Percentiles rank a stretch among this genome's conserved stretches.
These are phyloP conservation scores for Mycena belliarum DNA, from an alignment of 768 basidiomycete genomes.

Conservation along the genomic window DNA sequence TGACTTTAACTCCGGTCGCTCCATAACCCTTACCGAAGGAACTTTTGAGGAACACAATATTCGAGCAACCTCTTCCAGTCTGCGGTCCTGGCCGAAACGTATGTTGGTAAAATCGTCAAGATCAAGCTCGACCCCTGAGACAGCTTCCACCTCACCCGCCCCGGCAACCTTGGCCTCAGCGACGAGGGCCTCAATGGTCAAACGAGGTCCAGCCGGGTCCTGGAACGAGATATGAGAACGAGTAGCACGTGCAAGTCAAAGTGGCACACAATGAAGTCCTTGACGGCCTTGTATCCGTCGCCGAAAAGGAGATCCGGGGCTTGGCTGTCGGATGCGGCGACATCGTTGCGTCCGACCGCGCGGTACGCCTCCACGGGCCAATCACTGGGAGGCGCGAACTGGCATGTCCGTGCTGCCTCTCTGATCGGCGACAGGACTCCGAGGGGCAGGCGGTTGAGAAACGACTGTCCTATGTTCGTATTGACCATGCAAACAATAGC, in stretches of 20 bases:
- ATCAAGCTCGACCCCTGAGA: conserved; percentile 73
- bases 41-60: conserved; percentile 83
- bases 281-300: conserved; percentile 57
- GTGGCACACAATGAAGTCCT: conserved; percentile 55
- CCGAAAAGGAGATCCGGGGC: conserved; percentile 45
- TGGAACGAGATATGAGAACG: conserved; percentile 28
- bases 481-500: conserved; percentile 59
- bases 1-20: conserved; percentile 72
- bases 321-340: conserved; percentile 62
- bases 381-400: conserved; percentile 54
- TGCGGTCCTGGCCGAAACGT: conserved; percentile 86
- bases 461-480: conserved; percentile 43
- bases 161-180: conserved; percentile 51
- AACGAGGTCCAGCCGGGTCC: conserved; percentile 52
- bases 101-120: conserved; percentile 76
- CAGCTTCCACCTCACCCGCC: conserved; percentile 54
- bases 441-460: conserved; percentile 60
- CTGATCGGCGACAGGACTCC: conserved; percentile 77
- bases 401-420: conserved; percentile 82
- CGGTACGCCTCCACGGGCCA: conserved; percentile 74
- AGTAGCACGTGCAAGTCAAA: not conserved
- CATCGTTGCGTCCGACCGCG: conserved; percentile 72
- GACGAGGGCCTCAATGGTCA: conserved; percentile 53
- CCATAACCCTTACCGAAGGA: conserved; percentile 61
- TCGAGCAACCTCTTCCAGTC: conserved; percentile 88